phyloP scores from a whole-genome alignment of 495 filamentous ascomycete genomes.

The Saxophila tyrrhenica region DNA sequence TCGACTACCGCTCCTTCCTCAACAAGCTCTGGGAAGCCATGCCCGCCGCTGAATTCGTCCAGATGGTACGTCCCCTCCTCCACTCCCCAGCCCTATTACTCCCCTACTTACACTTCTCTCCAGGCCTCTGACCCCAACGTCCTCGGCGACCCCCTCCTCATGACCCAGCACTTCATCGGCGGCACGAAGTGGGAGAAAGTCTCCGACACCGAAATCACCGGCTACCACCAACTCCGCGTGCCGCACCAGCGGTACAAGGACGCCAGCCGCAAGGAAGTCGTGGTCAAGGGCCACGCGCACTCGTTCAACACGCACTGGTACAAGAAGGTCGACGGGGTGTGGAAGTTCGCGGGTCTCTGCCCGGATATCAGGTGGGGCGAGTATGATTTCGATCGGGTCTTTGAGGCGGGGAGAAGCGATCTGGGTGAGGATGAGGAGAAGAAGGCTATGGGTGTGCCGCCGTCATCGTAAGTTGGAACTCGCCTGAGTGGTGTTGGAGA shows the following conservation, averaged over 20 bases:
- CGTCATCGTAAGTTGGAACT: neutral
- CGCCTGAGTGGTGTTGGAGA: neutral
- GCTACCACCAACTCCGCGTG: conserved; percentile 67
- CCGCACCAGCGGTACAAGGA: conserved; percentile 59
- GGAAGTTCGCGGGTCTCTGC: conserved; percentile 71
- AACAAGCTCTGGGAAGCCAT: conserved; percentile 61
- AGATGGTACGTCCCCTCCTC: conserved; percentile 35
- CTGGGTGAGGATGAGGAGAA: conserved; percentile 23
- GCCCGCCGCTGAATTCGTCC: conserved; percentile 58
- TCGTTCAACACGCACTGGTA: conserved; percentile 63
- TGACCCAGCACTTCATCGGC: conserved; percentile 70
- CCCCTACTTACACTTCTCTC: neutral
- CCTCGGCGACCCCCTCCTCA: conserved; percentile 57
- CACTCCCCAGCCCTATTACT: too few relatives aligned
- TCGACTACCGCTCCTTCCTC: conserved; percentile 68
- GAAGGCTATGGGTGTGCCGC: conserved; percentile 8
- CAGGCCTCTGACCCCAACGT: conserved; percentile 48
- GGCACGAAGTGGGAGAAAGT: conserved; percentile 60
- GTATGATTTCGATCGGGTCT: conserved; percentile 49
- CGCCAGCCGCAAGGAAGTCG: conserved; percentile 36
- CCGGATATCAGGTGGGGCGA: conserved; percentile 64
- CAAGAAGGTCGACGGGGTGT: conserved; percentile 60
- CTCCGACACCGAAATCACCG: conserved; percentile 54
- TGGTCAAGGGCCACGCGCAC: conserved; percentile 58
- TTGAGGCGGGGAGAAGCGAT: conserved; percentile 26